Evolutionary conservation across 148 eudicot species (phyloP), one percentile per base, ranked within the genome.

Genomic region (Camellia lanceoleosa): DNA sequence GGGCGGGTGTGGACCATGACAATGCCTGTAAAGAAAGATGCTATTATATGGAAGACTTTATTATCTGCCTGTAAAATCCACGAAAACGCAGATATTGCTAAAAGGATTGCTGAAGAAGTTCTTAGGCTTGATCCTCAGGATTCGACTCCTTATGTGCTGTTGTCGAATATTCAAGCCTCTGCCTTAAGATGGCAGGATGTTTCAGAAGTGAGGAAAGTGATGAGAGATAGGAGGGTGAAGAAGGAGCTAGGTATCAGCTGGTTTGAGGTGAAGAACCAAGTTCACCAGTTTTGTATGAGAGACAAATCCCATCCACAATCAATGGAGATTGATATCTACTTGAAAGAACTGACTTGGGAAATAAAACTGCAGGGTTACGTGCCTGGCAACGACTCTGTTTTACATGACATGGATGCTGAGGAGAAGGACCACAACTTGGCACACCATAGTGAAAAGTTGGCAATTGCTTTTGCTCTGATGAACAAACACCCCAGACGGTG

Each of bases 191-290:
- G 98, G 98, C 84, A 87, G 38, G 89, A 89, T 42, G 95, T 91
- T 42, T 94, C 97, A 5, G 84, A 82, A 68, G 83, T 92, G 60
- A 85, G 97, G 81, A 91, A 87, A 87, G 79, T 84, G 30, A 94
- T 94, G 97, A 89, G 86, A 80, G 92, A 87, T 42, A 81, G 81
- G 81, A 80, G 82, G 78, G 90, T 92, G 68, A 94, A 88, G 85
- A 94, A 94, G 78, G 94, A 91, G 73, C 97, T 95, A 0, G 95
- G 97, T 13, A 76, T 92, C 71, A 94, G 98, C 85, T 94, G 98
- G 98, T 88, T 92, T 9, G 98, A 94, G 81, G 66, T 86, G 75
- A 89, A 82, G 86, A 90, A 91, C 71, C 71, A 91, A 62, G 83
- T 94, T 83, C 88, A 90, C 83, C 89, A 91, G 77, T 94, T 94